Conservation (phyloP, 2,329 filamentous ascomycete species). For the Alternaria arbusti region DNA sequence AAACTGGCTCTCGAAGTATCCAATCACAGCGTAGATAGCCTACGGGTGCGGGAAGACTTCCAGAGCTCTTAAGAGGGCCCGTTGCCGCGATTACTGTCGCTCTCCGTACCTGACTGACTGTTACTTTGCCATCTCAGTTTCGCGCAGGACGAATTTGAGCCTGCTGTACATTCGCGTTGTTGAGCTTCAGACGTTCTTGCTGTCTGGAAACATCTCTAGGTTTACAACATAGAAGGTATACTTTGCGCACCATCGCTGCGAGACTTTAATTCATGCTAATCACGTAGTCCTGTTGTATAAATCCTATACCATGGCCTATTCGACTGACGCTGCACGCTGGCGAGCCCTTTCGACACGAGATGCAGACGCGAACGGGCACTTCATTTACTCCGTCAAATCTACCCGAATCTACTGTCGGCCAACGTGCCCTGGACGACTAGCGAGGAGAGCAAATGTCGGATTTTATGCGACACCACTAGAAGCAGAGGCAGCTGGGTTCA, state of each 20-base stretch:
- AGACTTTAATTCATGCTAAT: background rate
- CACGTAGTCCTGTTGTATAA: background rate
- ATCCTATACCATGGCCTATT: conserved; percentile 32
- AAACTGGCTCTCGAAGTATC: conserved; percentile 28
- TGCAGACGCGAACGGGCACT: conserved; percentile 51
- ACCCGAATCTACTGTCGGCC: conserved; percentile 68
- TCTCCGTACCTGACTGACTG: background rate
- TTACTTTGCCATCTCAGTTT: background rate
- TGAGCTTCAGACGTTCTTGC: background rate
- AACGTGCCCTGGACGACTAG: conserved; percentile 66
- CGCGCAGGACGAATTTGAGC: background rate
- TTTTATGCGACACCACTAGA: conserved; percentile 59
- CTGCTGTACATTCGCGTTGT: background rate
- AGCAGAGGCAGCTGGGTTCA: conserved; percentile 59
- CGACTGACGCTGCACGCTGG: conserved; percentile 44
- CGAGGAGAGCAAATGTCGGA: conserved; percentile 61
- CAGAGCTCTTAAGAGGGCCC: background rate
- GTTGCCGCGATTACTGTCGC: background rate
- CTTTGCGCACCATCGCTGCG: background rate
- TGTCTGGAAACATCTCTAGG: background rate
- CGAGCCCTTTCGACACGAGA: conserved; percentile 55
- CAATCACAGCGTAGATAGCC: conserved; percentile 22
- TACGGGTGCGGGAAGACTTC: background rate
- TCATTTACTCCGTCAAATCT: conserved; percentile 64
- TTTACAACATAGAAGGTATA: background rate